Conservation (phyloP, 2,329 filamentous ascomycete species). For the Beauveria brongniartii region DNA sequence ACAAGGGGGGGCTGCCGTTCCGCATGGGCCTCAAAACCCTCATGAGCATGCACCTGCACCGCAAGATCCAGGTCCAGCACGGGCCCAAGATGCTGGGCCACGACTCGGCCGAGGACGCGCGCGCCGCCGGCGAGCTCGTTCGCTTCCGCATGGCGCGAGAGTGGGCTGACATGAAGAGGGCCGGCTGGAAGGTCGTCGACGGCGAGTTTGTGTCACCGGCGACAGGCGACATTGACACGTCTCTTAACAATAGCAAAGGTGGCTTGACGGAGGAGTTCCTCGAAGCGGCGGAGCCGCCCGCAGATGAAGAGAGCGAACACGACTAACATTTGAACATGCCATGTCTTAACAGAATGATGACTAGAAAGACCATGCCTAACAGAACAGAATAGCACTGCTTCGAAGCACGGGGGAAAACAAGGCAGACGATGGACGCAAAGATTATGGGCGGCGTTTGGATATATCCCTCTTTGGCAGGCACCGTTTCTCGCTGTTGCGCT, state of each 20-base stretch:
- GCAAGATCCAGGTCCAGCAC: constrained; percentile 69
- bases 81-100: constrained; percentile 54
- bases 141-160: constrained; percentile 59
- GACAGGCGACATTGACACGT: constrained; percentile 9
- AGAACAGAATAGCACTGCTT: not conserved
- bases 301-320: not conserved
- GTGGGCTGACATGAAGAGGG: constrained; percentile 58
- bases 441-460: not conserved
- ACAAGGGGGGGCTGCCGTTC: constrained; percentile 65
- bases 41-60: constrained; percentile 58
- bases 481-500: not conserved
- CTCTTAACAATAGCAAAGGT: constrained; percentile 7
- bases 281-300: constrained; percentile 16
- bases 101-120: constrained; percentile 86
- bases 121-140: constrained; percentile 81
- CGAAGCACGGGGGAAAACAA: too few relatives aligned
- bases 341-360: not conserved
- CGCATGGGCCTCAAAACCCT: constrained; percentile 72
- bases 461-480: not conserved
- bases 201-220: constrained; percentile 37
- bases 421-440: not conserved
- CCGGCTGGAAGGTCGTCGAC: constrained; percentile 58
- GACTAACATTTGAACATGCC: constrained; percentile 3
- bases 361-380: too few relatives aligned
- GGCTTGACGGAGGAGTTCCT: constrained; percentile 31